phyloP scores from a whole-genome alignment of 495 filamentous ascomycete species.

The Neurospora pannonica region DNA sequence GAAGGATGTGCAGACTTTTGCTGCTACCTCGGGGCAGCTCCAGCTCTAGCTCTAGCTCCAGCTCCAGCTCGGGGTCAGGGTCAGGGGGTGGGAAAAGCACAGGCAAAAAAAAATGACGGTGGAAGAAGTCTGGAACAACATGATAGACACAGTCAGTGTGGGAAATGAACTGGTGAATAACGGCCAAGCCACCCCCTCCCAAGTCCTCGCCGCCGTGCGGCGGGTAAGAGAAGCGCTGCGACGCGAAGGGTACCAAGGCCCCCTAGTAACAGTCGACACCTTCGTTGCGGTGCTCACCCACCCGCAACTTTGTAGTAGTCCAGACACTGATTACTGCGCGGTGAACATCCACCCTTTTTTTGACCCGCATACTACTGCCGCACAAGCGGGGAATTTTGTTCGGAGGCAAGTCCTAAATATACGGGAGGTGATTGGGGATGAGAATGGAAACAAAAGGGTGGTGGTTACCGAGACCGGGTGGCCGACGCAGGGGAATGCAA shows the following conservation, averaged over 20 bases:
- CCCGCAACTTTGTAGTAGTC: slow-evolving; percentile 55
- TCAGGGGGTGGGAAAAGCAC: too few species aligned
- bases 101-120: not conserved
- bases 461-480: slow-evolving; percentile 72
- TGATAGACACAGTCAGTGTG: slow-evolving; percentile 60
- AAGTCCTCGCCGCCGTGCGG: slow-evolving; percentile 46
- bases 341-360: slow-evolving; percentile 84
- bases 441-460: slow-evolving; percentile 25
- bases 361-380: slow-evolving; percentile 47
- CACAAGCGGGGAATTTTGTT: slow-evolving; percentile 56
- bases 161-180: slow-evolving; percentile 76
- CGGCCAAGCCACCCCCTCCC: slow-evolving; percentile 38
- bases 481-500: slow-evolving; percentile 57
- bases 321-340: slow-evolving; percentile 61
- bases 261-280: slow-evolving; percentile 73
- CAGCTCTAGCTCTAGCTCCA: too few species aligned
- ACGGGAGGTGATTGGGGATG: slow-evolving; percentile 3
- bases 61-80: too few species aligned
- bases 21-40: too few species aligned
- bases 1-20: slow-evolving; percentile 22
- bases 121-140: slow-evolving; percentile 37
- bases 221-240: slow-evolving; percentile 48
- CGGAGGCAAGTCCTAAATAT: slow-evolving; percentile 41
- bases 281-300: slow-evolving; percentile 56
- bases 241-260: slow-evolving; percentile 56